Conservation (phyloP, 768 basidiomycete species). For the Rhodosporidiobolus sp. region DNA sequence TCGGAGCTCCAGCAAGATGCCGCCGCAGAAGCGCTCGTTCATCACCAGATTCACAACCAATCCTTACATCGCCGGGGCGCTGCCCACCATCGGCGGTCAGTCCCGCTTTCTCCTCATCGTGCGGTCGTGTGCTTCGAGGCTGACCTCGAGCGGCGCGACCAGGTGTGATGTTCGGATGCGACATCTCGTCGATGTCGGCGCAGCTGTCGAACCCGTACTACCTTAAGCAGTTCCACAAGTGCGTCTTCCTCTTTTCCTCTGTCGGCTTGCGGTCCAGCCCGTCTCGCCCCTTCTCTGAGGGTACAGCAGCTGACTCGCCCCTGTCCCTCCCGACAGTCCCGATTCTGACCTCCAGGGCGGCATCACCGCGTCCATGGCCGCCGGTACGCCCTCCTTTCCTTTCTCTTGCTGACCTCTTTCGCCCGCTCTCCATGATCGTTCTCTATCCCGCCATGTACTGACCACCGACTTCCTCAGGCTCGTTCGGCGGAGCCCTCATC, state of each 20-base stretch:
- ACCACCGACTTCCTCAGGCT: background rate
- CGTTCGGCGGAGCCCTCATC: constrained; percentile 18
- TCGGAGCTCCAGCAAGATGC: background rate
- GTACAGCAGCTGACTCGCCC: too few relatives aligned
- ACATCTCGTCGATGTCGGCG: constrained; percentile 20
- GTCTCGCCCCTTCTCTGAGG: too few relatives aligned
- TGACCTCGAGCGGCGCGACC: background rate
- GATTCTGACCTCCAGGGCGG: constrained; percentile 17
- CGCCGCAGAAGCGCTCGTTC: constrained; percentile 6
- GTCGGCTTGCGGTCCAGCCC: too few relatives aligned
- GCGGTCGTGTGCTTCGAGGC: background rate
- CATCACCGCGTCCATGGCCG: constrained; percentile 24
- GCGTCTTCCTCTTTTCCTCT: too few relatives aligned
- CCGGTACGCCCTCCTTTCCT: too few relatives aligned
- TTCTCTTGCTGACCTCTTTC: too few relatives aligned
- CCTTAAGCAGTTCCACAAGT: constrained; percentile 10
- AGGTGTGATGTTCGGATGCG: constrained; percentile 9
- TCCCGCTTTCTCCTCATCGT: background rate
- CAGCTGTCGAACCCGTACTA: constrained; percentile 20
- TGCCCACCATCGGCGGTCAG: background rate
- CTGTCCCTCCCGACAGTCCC: too few relatives aligned
- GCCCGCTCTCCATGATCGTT: too few relatives aligned
- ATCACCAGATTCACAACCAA: constrained; percentile 13
- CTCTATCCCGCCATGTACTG: too few relatives aligned
- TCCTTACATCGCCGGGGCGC: constrained; percentile 2